These are phyloP conservation scores for Aspergillus chevalieri DNA, from an alignment of 2,329 filamentous ascomycete genomes.

Conservation along the genomic window DNA sequence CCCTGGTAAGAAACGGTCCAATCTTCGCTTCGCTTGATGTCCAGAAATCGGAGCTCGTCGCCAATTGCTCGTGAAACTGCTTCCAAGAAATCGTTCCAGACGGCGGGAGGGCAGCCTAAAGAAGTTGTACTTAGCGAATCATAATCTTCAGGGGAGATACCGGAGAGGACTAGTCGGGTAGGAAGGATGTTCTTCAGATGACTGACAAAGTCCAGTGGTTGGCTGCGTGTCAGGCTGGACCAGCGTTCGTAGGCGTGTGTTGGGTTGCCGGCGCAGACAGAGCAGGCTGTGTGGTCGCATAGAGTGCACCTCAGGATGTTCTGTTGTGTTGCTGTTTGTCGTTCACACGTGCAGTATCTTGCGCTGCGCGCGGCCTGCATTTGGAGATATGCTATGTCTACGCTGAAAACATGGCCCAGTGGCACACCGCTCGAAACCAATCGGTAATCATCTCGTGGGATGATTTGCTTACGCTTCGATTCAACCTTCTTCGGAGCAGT, in stretches of 20 bases:
- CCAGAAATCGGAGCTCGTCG: slow-evolving; percentile 24
- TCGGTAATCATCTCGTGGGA: slow-evolving; percentile 5
- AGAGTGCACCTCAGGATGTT: slow-evolving; percentile 44
- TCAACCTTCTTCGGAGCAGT: background rate
- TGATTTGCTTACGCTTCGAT: slow-evolving; percentile 5
- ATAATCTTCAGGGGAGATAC: slow-evolving; percentile 21
- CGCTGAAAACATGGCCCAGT: slow-evolving; percentile 1
- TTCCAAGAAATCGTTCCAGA: slow-evolving; percentile 30
- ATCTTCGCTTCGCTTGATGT: slow-evolving; percentile 22
- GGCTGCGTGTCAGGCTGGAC: slow-evolving; percentile 21
- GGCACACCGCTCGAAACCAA: slow-evolving; percentile 12
- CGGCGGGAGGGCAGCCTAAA: slow-evolving; percentile 7
- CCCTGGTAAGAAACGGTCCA: slow-evolving; percentile 30
- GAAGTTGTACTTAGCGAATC: slow-evolving; percentile 10
- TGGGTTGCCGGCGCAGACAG: slow-evolving; percentile 50
- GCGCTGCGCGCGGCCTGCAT: slow-evolving; percentile 27
- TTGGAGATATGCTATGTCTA: slow-evolving; percentile 15
- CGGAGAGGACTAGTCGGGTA: slow-evolving; percentile 32
- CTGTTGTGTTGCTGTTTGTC: slow-evolving; percentile 33
- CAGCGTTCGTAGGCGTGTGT: slow-evolving; percentile 39
- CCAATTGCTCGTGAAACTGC: slow-evolving; percentile 20
- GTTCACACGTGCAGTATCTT: slow-evolving; percentile 55
- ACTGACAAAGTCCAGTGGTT: slow-evolving; percentile 41
- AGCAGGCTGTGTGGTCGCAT: slow-evolving; percentile 53
- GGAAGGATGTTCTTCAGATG: slow-evolving; percentile 40